phyloP scores from a whole-genome alignment of 306 rosid species.

The Lathyrus aphaca region DNA sequence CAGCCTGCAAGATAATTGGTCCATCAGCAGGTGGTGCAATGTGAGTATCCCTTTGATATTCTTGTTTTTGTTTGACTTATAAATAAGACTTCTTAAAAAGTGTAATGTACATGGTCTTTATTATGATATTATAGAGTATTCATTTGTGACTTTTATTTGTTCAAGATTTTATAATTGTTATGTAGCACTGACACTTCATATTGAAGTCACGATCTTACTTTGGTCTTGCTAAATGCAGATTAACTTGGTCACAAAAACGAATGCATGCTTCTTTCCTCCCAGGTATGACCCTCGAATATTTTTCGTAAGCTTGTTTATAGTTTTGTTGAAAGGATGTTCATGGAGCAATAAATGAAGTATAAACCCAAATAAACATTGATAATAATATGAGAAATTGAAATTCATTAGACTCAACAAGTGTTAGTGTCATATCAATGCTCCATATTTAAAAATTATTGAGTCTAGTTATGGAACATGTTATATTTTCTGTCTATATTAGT shows the following conservation, averaged over 20 bases:
- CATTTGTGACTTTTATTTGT: neutral
- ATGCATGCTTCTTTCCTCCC: constrained; percentile 49
- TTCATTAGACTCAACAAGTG: too few relatives aligned
- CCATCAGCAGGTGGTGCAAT: constrained; percentile 80
- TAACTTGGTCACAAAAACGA: constrained; percentile 57
- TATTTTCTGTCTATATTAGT: neutral
- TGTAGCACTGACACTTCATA: too few relatives aligned
- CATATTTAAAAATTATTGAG: neutral
- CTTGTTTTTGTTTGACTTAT: neutral
- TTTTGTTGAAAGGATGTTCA: too few relatives aligned
- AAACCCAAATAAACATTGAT: too few relatives aligned
- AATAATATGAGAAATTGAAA: too few relatives aligned
- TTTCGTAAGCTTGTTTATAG: neutral
- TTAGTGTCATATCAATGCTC: neutral
- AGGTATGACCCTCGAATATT: constrained; percentile 14
- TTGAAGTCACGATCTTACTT: constrained; percentile 1
- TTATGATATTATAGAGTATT: too few relatives aligned
- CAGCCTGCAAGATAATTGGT: constrained; percentile 74
- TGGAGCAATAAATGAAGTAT: too few relatives aligned
- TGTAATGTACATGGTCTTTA: too few relatives aligned
- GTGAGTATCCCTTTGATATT: constrained; percentile 55
- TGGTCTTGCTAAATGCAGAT: constrained; percentile 30
- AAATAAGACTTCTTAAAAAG: too few relatives aligned
- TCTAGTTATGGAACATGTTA: neutral
- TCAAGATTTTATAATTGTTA: neutral